Evolutionary conservation across 202 grass and related monocot genomes (phyloP), one percentile per base, ranked within the genome.

Genomic region (Zizania palustris): DNA sequence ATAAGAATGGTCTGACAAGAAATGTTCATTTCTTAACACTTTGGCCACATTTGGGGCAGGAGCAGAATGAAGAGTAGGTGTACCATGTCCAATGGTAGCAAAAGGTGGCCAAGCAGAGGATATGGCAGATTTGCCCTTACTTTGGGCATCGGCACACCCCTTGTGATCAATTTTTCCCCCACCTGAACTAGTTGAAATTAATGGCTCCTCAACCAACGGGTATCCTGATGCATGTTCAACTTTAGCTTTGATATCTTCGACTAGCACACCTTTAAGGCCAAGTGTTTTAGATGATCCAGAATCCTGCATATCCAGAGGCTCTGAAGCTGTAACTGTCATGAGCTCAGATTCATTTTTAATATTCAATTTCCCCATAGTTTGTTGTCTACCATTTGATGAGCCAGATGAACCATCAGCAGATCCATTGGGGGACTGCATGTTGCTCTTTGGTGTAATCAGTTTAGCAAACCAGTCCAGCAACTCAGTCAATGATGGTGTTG

Each of bases 401-500:
- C 71, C 65, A 77, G 83, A 87, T 67, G 72, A 83, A 79, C 66
- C 46, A 79, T 86, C 70, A 56, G 34, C 36, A 54, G 65, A 66
- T 14, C 38, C 77, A 73, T 60, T 87, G 57, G 78, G 54, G 72
- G 81, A 51, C 42, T 59, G 62, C 41, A 61, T 50, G 7, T 59
- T 73, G 50, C 44, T 74, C 59, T 70, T 85, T 74, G 68, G 78
- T 84, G 86, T 9, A 6, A 75, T 33, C 63, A 89, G 38, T 73
- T 90, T 83, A 54, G 80, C 48, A 5, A 90, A 20, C 5, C 50
- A 18, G 37, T 90, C 80, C 58, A 92, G 18, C 19, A 90, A 71
- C 34, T 95, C 83, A 76, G 64, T 40, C 43, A 87, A 67, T 83
- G 84, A 38, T 11, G 91, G 81, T 53, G 79, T n/a, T 45, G 75